Evolutionary conservation across 345 rosid genomes (phyloP), one percentile per base, ranked within the genome.

Genomic region (Nephelium lappaceum): DNA sequence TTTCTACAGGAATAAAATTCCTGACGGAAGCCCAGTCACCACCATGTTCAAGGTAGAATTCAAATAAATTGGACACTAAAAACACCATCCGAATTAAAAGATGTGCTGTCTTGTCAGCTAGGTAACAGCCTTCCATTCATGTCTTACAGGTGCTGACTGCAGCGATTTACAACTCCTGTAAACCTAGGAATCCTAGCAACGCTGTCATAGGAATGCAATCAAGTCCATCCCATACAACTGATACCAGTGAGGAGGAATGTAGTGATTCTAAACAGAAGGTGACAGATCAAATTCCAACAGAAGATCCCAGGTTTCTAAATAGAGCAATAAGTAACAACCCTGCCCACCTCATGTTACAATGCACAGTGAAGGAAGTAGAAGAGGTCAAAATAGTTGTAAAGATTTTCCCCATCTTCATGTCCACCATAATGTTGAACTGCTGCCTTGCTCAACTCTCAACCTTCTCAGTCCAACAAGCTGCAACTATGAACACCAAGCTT

Each of bases 371-470:
- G 49, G 89, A 95, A 79, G 97, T 91, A 4, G 87, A 92, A 81
- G 93, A 84, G 62, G 96, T 92, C 62, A 91, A 87, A 80, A 80
- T 86, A 63, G 98, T 95, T 68, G 72, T 91, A 61, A 83, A 67
- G 80, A 90, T 83, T 69, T 77, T 93, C 81, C 98, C 98, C 0
- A 87, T 91, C 80, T 93, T 95, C 85, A 87, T 87, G 93, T 93
- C 93, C 8, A 91, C 95, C 27, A 93, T 95, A 79, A 91, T 93
- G 92, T 85, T 95, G 38, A 93, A 93, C 78, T 88, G 97, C 74
- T 95, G 99, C 83, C 92, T 95, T n/a, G 96, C 97, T 81, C 98
- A 95, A 79, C 99, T 95, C 76, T 93, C 95, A 0, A 93, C 97
- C 25, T 95, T 95, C 70, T 95, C 98, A 0, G 91, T 93, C 74